Evolutionary conservation across 2,329 filamentous ascomycete species (phyloP), one percentile per base, ranked within the genome.

Genomic region (Domatiomyces catenatus): DNA sequence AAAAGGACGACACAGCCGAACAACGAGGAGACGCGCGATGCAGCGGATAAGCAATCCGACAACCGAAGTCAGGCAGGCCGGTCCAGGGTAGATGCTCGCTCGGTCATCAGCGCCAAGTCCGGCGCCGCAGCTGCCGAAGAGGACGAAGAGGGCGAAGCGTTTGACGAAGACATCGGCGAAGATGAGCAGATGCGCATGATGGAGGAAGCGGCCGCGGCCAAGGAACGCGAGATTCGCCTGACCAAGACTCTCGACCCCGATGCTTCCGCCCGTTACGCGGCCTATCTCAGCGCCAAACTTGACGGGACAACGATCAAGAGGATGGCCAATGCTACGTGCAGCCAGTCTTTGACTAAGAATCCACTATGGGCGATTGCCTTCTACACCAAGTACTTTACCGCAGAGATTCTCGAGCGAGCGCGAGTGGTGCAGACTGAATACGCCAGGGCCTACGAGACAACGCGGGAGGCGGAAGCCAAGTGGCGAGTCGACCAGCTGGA

Each of bases 261-360:
- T 32, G 52, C 55, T 44, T 53, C 53, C 15, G 51, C 54, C n/a
- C 48, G 58, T 15, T 58, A 57, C 46, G 54, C 54, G 28, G 51
- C 54, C 22, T 57, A 51, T 49, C 53, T 56, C 12, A 52, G 50
- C 12, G 47, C 53, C n/a, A 56, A 52, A 56, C 60, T 76, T 47
- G 68, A 71, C 36, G 74, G 74, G 52, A 67, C 71, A 48, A 72
- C 70, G 0, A 66, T 75, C 12, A 71, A 72, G 51, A 63, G 71
- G 58, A 75, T 84, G 54, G 78, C 80, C 54, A 84, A 84, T 58
- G 77, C 81, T 61, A 81, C 79, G 1, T 72, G 84, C 42, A 79
- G 76, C 1, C 80, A 84, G 62, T 81, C 76, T 46, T 79, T 84
- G 5, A 80, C 80, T 1, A 71, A 74, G 24, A 77, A 75, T 54